Evolutionary conservation across 1,284 basidiomycete genomes (phyloP).

Genomic region (Volvariella surrecta): DNA sequence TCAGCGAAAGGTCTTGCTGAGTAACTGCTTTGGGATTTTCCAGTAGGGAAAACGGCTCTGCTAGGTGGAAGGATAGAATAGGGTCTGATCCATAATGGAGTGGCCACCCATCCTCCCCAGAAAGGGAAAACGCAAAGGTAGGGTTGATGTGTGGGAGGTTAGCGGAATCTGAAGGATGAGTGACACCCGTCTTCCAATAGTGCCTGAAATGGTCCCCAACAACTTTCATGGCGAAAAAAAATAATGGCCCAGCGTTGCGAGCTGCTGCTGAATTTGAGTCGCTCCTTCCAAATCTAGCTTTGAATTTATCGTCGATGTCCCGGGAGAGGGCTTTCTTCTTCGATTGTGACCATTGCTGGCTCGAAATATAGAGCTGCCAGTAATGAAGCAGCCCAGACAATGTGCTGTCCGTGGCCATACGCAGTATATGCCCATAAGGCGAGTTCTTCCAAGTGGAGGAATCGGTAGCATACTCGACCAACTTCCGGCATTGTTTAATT

Average conservation of each 20-base stretch:
- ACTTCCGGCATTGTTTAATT: conserved; percentile 33
- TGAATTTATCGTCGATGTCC: not conserved
- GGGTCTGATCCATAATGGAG: conserved; percentile 39
- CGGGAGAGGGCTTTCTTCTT: conserved; percentile 1
- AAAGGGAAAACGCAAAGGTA: conserved; percentile 34
- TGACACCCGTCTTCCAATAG: conserved; percentile 37
- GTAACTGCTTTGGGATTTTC: conserved; percentile 8
- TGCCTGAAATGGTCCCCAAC: conserved; percentile 18
- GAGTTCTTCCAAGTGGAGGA: conserved; percentile 24
- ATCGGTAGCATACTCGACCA: conserved; percentile 16
- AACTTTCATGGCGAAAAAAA: conserved; percentile 11
- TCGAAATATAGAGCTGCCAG: conserved; percentile 29
- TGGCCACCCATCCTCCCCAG: conserved; percentile 24
- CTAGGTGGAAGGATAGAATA: conserved; percentile 35
- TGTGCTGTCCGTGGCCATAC: conserved; percentile 28
- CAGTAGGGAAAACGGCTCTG: conserved; percentile 19
- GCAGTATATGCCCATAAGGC: conserved; percentile 26
- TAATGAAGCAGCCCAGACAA: conserved; percentile 29
- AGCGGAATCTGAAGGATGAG: conserved; percentile 19
- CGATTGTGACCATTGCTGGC: conserved; percentile 3
- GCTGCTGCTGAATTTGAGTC: conserved; percentile 5
- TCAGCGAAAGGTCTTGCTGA: conserved; percentile 15
- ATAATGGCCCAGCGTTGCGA: conserved; percentile 32
- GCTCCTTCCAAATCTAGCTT: not conserved
- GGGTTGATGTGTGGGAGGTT: conserved; percentile 33